These are phyloP conservation scores for Geotrichum reessii DNA, from an alignment of 1,139 yeast species.

Conservation along the genomic window DNA sequence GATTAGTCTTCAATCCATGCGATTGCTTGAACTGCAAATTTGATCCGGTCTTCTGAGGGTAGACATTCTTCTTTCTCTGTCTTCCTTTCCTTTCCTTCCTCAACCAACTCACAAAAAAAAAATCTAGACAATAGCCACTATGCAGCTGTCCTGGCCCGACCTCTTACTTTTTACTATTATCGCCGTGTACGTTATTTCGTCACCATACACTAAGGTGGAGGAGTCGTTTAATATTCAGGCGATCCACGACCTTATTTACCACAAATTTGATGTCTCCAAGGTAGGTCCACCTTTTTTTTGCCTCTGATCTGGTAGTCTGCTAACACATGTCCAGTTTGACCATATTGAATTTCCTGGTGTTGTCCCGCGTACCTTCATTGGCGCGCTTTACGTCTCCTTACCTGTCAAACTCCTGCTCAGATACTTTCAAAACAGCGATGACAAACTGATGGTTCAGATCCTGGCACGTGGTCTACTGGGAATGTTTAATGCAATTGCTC, in stretches of 20 bases:
- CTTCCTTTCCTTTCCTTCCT: constrained; percentile 1
- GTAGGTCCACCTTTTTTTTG: constrained; percentile 17
- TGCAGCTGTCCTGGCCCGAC: constrained; percentile 22
- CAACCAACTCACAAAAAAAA: constrained; percentile 12
- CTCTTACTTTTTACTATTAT: constrained; percentile 25
- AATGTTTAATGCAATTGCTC: constrained; percentile 29
- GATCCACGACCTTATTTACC: constrained; percentile 66
- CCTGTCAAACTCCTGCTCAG: constrained; percentile 38
- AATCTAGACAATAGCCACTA: constrained; percentile 20
- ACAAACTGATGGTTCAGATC: constrained; percentile 40
- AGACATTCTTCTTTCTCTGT: background rate
- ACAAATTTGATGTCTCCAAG: constrained; percentile 44
- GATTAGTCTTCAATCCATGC: background rate
- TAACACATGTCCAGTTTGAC: constrained; percentile 49
- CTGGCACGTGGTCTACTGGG: constrained; percentile 35
- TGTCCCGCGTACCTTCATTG: constrained; percentile 81
- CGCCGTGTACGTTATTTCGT: constrained; percentile 41
- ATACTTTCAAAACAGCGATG: constrained; percentile 27
- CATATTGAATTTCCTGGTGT: constrained; percentile 79
- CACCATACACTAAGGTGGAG: constrained; percentile 90
- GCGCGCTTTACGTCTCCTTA: constrained; percentile 54
- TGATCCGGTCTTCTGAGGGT: background rate
- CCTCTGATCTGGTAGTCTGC: background rate
- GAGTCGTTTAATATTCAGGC: constrained; percentile 93
- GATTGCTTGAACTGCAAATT: background rate